Percentiles rank a stretch among this genome's conserved stretches.
These are phyloP conservation scores for Backusella psychrophila DNA, from an alignment of 192 early-diverging fungal genomes.

Conservation along the genomic window DNA sequence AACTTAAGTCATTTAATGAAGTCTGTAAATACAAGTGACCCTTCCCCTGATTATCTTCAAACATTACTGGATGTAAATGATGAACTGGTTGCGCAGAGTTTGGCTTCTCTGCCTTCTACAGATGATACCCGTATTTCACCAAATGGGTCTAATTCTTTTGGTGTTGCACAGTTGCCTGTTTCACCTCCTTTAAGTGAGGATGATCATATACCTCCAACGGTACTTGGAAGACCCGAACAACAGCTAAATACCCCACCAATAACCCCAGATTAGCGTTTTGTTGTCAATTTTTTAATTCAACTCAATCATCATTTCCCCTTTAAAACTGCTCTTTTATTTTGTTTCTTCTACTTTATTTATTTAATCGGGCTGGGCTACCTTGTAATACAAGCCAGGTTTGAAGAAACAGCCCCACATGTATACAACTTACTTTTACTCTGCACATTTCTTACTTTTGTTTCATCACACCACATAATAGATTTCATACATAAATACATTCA, in stretches of 20 bases:
- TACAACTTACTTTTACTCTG: background rate
- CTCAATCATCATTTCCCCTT: background rate
- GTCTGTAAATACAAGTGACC: background rate
- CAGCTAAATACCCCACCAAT: background rate
- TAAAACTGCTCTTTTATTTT: background rate
- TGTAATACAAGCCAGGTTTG: background rate
- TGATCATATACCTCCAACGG: constrained; percentile 57
- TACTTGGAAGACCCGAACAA: constrained; percentile 35
- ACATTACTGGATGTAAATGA: constrained; percentile 2
- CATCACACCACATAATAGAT: background rate
- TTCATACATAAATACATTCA: background rate
- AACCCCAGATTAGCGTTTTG: constrained; percentile 3
- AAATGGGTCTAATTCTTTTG: constrained; percentile 25
- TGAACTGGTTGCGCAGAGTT: background rate
- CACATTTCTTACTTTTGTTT: background rate
- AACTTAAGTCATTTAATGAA: background rate
- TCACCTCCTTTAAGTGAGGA: constrained; percentile 49
- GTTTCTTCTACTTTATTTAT: background rate
- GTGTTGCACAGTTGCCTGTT: background rate
- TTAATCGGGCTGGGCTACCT: background rate
- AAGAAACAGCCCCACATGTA: background rate
- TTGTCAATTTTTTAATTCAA: background rate
- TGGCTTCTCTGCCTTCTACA: background rate
- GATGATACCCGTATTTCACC: background rate
- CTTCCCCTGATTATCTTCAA: background rate